Percentiles rank a stretch among this genome's conserved stretches.
Conservation (phyloP, 495 filamentous ascomycete species). For the Rhizodiscina lignyota region DNA sequence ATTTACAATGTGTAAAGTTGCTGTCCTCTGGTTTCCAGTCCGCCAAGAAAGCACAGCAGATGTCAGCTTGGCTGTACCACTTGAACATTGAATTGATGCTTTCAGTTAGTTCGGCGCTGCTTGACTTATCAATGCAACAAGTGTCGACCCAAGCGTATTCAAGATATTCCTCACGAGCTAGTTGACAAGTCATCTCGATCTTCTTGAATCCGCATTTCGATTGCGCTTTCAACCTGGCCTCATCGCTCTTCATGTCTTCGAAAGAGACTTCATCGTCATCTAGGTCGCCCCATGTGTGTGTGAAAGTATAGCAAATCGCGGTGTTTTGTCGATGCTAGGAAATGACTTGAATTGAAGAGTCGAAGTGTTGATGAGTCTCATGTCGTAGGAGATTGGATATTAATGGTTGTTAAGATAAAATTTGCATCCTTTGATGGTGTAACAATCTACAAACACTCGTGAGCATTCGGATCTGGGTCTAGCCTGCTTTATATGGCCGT, state of each 20-base stretch:
- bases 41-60: constrained; percentile 6
- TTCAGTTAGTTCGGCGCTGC: constrained; percentile 4
- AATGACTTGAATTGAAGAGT: no score
- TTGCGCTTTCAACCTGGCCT: no score
- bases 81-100: constrained; percentile 9
- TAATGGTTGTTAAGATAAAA: no score
- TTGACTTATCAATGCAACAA: constrained; percentile 9
- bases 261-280: constrained; percentile 6
- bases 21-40: constrained; percentile 2
- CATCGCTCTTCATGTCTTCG: constrained; percentile 1
- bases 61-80: constrained; percentile 4
- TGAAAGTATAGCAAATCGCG: constrained; percentile 10
- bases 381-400: no score
- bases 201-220: constrained; percentile 4
- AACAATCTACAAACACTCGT: no score
- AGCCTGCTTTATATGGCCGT: no score
- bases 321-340: neutral
- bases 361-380: no score
- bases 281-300: no score
- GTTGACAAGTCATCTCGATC: neutral
- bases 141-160: constrained; percentile 9
- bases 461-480: no score
- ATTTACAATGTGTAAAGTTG: neutral
- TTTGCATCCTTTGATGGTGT: no score
- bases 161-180: constrained; percentile 1